Evolutionary conservation across 306 rosid species (phyloP), one percentile per base, ranked within the genome.

Genomic region (Cicer arietinum): DNA sequence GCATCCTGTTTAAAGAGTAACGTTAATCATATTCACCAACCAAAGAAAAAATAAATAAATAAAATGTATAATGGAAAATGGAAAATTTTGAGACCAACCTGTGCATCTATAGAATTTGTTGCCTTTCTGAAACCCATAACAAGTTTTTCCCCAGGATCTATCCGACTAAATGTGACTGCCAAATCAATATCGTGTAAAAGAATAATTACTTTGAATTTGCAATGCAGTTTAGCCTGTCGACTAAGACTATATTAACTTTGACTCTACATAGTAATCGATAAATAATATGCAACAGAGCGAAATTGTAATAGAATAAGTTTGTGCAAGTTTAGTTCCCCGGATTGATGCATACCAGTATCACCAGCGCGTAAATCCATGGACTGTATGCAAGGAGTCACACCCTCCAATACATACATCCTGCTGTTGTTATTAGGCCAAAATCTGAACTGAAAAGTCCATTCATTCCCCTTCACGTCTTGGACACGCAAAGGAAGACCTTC

Each of bases 361-460:
- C 99, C 99, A 47, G 99, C 99, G 51, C 47, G 77, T 81, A 94
- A 81, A 59, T 88, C 89, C 99, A 94, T 94, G 62, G 96, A 66
- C 81, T 94, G 99, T 83, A 94, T 94, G 88, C 99, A 94, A 84
- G 99, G 96, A n/a, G 97, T 92, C 51, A 94, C 99, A 47, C 99
- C 99, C 91, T 94, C 99, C 84, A 94, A 87, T 59, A 94, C 99
- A 73, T 94, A 94, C 99, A 94, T 94, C 85, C 99, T 84, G 79
- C 99, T 94, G 85, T 94, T 94, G 83, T 94, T 94, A 81, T 94
- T 94, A 44, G 99, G 99, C 99, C 99, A 94, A 90, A 89, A 94
- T 92, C 99, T 94, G 89, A 94, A 94, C 84, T 94, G 99, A 84
- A 94, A 92, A 5, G 91, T 89, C 99, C 99, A 94, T 4, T 94